Conservation (phyloP, 176 grass and related monocot species). For the Lolium multiflorum region DNA sequence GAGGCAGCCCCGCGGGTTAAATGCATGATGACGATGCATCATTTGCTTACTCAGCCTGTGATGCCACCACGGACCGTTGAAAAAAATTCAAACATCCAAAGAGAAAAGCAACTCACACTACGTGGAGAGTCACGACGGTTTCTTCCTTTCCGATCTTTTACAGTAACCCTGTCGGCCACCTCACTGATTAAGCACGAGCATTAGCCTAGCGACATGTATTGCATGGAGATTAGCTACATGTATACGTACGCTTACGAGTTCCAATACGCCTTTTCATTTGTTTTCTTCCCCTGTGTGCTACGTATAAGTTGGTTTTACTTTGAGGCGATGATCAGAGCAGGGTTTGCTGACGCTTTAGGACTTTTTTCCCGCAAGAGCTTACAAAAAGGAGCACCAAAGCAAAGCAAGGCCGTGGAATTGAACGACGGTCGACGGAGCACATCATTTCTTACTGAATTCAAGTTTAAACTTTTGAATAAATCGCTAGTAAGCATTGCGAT, state of each 20-base stretch:
- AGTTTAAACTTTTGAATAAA: not conserved
- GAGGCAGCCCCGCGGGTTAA: not conserved
- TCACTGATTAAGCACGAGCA: not conserved
- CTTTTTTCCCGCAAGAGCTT: constrained; percentile 33
- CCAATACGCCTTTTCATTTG: constrained; percentile 29
- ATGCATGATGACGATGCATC: constrained; percentile 34
- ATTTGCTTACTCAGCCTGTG: constrained; percentile 6
- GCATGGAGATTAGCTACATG: not conserved
- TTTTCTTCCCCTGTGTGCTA: not conserved
- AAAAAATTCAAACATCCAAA: constrained; percentile 42
- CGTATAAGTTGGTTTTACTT: constrained; percentile 58
- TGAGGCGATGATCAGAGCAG: constrained; percentile 38
- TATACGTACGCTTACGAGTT: not conserved
- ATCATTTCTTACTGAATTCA: constrained; percentile 40
- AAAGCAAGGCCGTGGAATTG: not conserved
- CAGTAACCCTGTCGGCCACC: constrained; percentile 55
- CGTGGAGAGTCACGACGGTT: constrained; percentile 49
- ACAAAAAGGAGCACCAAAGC: constrained; percentile 43
- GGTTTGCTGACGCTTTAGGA: constrained; percentile 46
- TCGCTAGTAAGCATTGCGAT: not conserved
- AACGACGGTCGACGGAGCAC: not conserved
- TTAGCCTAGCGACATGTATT: not conserved
- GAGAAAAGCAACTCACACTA: not conserved
- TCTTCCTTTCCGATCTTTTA: constrained; percentile 46
- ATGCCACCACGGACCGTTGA: constrained; percentile 24